Evolutionary conservation across 345 rosid species (phyloP), one percentile per base, ranked within the genome.

Genomic region (Rubroshorea leprosula): DNA sequence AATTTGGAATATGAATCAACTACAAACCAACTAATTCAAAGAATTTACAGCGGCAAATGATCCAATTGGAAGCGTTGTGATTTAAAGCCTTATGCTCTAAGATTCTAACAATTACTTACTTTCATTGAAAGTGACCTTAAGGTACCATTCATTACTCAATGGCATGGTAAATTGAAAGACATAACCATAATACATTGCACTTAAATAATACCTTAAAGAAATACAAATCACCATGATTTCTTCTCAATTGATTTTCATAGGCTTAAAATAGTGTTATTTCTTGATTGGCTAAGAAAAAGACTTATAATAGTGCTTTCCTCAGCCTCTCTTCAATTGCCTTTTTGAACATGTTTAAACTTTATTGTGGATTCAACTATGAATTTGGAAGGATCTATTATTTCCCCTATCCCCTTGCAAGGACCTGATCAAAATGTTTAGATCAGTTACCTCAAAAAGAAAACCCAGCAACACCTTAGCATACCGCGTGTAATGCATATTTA

Each of bases 381-480:
- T 23, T 50, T 22, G 14, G 23, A 53, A 31, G 7, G 26, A 6
- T 27, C 31, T 5, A 20, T 45, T 21, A 43, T 59, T 23, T 22
- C 51, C 31, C 44, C 60, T 9, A 24, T 39, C 55, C 26, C 58
- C 48, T 60, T 60, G 35, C 45, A 70, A 54, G 47, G 26, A 54
- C 31, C 54, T 44, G 57, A 45, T 50, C 58, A 55, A n/a, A 56
- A 61, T 39, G 65, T 51, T 61, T 51, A 51, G 65, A 61, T 65
- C 51, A 44, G 63, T 61, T 66, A 66, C 57, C 67, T 57, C 55
- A 57, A 39, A 41, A 60, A 65, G 55, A 60, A 58, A 65, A 70
- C 65, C 23, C 60, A 62, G 61, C 60, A 58, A 63, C 63, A 62
- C 57, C 64, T 50, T 61, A 61, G 65, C 56, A 61, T 61, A 61